A percentile compares a stretch with the other conserved stretches of the same genome.
Conservation (phyloP, 2,329 filamentous ascomycete genomes). For the Kalmusia sp. region DNA sequence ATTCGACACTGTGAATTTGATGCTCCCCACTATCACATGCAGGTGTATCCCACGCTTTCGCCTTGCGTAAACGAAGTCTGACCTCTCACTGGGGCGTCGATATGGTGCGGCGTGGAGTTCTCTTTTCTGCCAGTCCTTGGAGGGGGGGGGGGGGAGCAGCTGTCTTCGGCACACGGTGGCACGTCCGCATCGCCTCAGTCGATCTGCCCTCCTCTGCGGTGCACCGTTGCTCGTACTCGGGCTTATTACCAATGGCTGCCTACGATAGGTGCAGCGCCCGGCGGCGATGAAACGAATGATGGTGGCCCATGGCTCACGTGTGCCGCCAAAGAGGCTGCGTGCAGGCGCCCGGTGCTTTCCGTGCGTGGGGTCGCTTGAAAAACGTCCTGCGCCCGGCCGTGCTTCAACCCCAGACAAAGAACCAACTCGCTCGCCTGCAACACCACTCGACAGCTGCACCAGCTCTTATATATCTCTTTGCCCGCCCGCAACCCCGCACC, state of each 20-base stretch:
- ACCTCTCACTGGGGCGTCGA: too few species aligned
- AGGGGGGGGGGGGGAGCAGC: too few species aligned
- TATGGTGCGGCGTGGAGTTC: too few species aligned
- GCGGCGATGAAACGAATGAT: background rate
- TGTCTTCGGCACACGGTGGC: too few species aligned
- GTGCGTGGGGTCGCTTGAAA: constrained; percentile 7
- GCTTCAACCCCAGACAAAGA: constrained; percentile 1
- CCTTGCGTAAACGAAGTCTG: too few species aligned
- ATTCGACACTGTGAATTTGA: background rate
- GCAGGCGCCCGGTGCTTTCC: constrained; percentile 1
- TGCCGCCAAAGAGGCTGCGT: background rate
- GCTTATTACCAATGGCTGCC: background rate
- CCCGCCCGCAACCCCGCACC: background rate
- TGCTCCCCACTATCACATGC: constrained; percentile 9
- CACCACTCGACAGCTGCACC: background rate
- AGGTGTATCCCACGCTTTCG: background rate
- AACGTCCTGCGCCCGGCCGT: background rate
- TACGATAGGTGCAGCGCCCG: background rate
- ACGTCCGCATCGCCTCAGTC: background rate
- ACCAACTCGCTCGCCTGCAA: background rate
- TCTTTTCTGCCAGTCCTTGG: too few species aligned
- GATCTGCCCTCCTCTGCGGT: background rate
- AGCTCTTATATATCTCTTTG: background rate
- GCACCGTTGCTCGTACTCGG: background rate
- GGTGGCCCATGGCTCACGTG: constrained; percentile 6